These are phyloP conservation scores for Fusarium luffae DNA, from an alignment of 2,329 filamentous ascomycete genomes.

Conservation along the genomic window DNA sequence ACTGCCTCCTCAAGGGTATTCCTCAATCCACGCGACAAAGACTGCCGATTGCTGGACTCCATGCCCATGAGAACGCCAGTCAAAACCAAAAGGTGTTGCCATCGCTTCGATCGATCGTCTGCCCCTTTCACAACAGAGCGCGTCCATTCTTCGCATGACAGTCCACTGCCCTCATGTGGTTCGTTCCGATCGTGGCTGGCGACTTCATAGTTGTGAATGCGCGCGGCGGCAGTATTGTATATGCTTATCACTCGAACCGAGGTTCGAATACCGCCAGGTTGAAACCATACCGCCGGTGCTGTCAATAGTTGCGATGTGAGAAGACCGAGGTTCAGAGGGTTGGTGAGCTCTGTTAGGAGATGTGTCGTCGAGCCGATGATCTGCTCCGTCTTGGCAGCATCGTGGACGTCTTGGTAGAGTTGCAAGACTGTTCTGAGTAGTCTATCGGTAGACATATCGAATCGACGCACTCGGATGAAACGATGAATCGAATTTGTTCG, in stretches of 20 bases:
- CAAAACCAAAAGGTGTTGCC: constrained; percentile 86
- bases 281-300: constrained; percentile 76
- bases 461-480: constrained; percentile 23
- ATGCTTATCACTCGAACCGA: constrained; percentile 76
- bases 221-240: constrained; percentile 73
- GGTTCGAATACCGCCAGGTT: constrained; percentile 68
- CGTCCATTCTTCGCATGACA: constrained; percentile 65
- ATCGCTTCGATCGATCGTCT: constrained; percentile 71
- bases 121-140: constrained; percentile 67
- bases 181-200: constrained; percentile 50
- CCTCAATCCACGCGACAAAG: constrained; percentile 72
- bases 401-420: constrained; percentile 65
- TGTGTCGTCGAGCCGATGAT: constrained; percentile 74
- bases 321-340: constrained; percentile 79
- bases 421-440: constrained; percentile 74
- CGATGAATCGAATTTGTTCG: neutral
- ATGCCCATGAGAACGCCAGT: constrained; percentile 83
- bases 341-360: constrained; percentile 75
- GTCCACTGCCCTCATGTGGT: constrained; percentile 54
- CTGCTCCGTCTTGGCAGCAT: constrained; percentile 63
- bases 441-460: constrained; percentile 72
- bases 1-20: constrained; percentile 78
- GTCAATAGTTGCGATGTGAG: constrained; percentile 78
- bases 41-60: constrained; percentile 70
- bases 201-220: constrained; percentile 62